phyloP scores from a whole-genome alignment of 345 rosid species.

The Cardamine chenopodiifolia region DNA sequence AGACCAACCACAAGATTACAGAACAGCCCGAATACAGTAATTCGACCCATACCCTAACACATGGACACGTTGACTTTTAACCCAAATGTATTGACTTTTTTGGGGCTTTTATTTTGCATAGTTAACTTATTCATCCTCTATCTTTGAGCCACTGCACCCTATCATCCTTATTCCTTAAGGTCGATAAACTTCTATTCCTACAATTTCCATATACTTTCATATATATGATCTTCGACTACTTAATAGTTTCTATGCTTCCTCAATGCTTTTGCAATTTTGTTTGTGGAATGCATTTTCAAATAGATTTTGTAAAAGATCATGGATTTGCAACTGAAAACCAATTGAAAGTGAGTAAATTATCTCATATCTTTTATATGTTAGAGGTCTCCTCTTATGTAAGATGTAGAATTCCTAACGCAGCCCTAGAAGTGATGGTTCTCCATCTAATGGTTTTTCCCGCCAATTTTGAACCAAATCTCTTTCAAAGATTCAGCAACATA shows the following conservation, averaged over 20 bases:
- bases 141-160: neutral
- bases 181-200: slow-evolving; percentile 7
- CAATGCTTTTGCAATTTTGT: neutral
- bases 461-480: neutral
- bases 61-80: slow-evolving; percentile 4
- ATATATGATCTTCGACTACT: neutral
- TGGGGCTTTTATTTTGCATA: neutral
- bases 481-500: neutral
- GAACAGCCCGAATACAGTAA: neutral
- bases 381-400: neutral
- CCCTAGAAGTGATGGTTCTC: neutral
- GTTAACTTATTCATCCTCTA: neutral
- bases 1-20: neutral
- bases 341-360: neutral
- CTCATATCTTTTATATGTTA: neutral
- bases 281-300: neutral
- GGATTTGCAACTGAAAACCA: neutral
- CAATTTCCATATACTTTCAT: neutral
- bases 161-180: neutral
- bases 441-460: neutral
- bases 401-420: neutral
- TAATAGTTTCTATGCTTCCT: neutral
- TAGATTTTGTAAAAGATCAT: neutral
- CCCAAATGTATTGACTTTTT: neutral
- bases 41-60: neutral